Percentiles rank a stretch among this genome's conserved stretches.
These are phyloP conservation scores for Russula compacta DNA, from an alignment of 768 basidiomycete species.

Conservation along the genomic window DNA sequence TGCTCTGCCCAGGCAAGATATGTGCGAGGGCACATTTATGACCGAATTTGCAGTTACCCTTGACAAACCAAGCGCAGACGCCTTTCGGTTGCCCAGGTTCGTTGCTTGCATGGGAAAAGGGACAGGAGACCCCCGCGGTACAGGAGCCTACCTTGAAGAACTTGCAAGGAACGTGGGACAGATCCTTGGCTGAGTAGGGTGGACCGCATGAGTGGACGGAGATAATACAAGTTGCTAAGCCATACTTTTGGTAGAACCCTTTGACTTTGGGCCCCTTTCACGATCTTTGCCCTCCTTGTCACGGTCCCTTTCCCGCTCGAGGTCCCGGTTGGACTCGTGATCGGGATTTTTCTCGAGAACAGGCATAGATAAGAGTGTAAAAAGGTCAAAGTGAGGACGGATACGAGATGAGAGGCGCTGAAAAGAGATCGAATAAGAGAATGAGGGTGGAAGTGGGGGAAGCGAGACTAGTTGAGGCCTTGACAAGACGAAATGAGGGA, in stretches of 20 bases:
- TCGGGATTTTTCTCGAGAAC: constrained; percentile 20
- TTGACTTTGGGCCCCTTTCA: constrained; percentile 22
- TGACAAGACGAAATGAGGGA: constrained; percentile 4
- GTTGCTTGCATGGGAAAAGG: constrained; percentile 76
- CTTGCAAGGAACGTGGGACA: constrained; percentile 96
- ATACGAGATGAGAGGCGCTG: neutral
- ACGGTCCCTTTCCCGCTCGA: constrained; percentile 19
- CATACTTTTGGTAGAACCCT: constrained; percentile 23
- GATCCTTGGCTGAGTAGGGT: constrained; percentile 57
- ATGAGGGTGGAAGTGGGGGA: neutral
- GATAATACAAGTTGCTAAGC: neutral
- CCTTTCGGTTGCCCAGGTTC: constrained; percentile 78
- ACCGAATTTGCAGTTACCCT: constrained; percentile 81
- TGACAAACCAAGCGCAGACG: constrained; percentile 83
- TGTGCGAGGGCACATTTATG: constrained; percentile 90
- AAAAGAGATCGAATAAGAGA: constrained; percentile 7
- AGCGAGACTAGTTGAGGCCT: neutral
- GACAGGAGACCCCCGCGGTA: constrained; percentile 88
- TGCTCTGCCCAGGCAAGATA: constrained; percentile 85
- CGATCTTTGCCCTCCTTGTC: constrained; percentile 19
- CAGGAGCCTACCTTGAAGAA: constrained; percentile 94
- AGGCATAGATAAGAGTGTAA: constrained; percentile 16
- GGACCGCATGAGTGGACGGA: constrained; percentile 5
- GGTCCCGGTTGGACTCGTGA: constrained; percentile 16
- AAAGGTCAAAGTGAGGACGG: neutral